Percentiles rank a stretch among this genome's conserved stretches.
These are phyloP conservation scores for Podila clonocystis DNA, from an alignment of 192 early-diverging fungal genomes.

Conservation along the genomic window DNA sequence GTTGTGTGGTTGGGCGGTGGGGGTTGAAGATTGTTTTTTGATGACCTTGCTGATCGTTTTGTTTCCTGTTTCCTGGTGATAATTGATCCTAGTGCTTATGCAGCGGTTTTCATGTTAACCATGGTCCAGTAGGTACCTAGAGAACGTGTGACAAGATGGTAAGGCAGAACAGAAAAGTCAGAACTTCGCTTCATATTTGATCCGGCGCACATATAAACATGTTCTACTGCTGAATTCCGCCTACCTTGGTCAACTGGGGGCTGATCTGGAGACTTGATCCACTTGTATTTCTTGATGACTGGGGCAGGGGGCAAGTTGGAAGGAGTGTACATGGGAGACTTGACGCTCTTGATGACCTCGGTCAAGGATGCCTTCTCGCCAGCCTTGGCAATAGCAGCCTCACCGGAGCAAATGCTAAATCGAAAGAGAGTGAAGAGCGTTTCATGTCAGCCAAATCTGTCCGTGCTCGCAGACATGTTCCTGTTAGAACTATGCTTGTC, in stretches of 20 bases:
- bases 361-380: conserved; percentile 53
- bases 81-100: background rate
- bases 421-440: background rate
- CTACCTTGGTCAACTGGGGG: conserved; percentile 52
- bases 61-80: background rate
- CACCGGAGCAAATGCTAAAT: conserved; percentile 38
- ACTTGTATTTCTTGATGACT: conserved; percentile 58
- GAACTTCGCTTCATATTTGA: no score
- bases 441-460: background rate
- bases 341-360: conserved; percentile 59
- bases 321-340: conserved; percentile 61
- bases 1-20: background rate
- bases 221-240: background rate
- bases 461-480: no score
- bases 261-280: conserved; percentile 47
- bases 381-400: conserved; percentile 40
- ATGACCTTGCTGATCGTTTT: background rate
- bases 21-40: background rate
- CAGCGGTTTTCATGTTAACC: conserved; percentile 37
- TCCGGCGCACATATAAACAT: background rate
- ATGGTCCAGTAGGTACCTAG: conserved; percentile 52
- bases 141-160: background rate
- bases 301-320: conserved; percentile 67
- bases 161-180: background rate
- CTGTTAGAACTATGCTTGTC: background rate